Evolutionary conservation across 495 filamentous ascomycete genomes (phyloP).

Genomic region (Xylona heveae): DNA sequence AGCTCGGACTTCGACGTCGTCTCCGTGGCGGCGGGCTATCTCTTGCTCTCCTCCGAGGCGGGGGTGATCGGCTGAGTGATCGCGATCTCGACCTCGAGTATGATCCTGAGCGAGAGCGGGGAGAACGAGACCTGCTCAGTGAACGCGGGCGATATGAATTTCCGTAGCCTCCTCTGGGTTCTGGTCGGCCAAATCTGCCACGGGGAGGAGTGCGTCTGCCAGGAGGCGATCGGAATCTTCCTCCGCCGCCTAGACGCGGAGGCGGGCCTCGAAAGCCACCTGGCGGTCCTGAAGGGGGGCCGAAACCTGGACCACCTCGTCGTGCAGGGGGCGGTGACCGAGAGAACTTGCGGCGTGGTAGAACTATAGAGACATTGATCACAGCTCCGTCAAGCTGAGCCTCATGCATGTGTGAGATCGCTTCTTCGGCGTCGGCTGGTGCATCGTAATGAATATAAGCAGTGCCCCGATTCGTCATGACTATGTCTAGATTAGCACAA

Average conservation of each 20-base stretch:
- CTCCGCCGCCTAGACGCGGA: slow-evolving; percentile 7
- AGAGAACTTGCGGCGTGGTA: slow-evolving; percentile 44
- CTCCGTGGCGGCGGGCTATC: slow-evolving; percentile 17
- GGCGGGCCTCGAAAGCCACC: slow-evolving; percentile 12
- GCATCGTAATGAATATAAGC: slow-evolving; percentile 78
- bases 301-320: slow-evolving; percentile 3
- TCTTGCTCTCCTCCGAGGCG: slow-evolving; percentile 18
- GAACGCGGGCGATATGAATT: slow-evolving; percentile 19
- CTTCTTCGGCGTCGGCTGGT: slow-evolving; percentile 61
- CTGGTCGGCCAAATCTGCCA: slow-evolving; percentile 4
- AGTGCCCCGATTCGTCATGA: slow-evolving; percentile 76
- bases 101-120: slow-evolving; percentile 20
- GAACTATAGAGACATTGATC: slow-evolving; percentile 82
- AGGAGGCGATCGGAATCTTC: slow-evolving; percentile 9
- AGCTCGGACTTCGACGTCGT: slow-evolving; percentile 35
- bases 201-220: slow-evolving; percentile 4
- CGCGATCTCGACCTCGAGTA: slow-evolving; percentile 27
- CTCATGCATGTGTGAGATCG: slow-evolving; percentile 96
- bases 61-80: slow-evolving; percentile 29
- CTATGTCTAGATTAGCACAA: slow-evolving; percentile 22
- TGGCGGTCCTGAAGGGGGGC: slow-evolving; percentile 13
- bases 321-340: slow-evolving; percentile 15
- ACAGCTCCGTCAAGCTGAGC: slow-evolving; percentile 76
- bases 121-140: slow-evolving; percentile 21
- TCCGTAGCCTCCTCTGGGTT: slow-evolving; percentile 5